Base-by-base conservation (phyloP, 805 yeast genomes). In the Monosporozyma solicola region DNA sequence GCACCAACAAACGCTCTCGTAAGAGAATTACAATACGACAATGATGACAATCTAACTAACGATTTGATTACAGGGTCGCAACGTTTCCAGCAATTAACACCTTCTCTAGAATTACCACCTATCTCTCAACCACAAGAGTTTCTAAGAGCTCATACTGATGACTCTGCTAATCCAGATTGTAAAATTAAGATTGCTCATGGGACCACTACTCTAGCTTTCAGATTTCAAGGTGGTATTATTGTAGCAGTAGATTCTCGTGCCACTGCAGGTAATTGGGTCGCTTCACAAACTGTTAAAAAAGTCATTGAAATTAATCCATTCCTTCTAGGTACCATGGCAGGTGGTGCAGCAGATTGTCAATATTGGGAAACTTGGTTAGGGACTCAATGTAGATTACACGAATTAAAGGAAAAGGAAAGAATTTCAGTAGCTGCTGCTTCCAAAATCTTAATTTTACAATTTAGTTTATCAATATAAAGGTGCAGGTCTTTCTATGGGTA, bases 271-370 rank as follows among this genome's bases (percentile, higher is more conserved):
- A 84, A 86, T 64, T 92, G 97, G 97, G 85, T 94, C 62, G 98
- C 97, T 22, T 90, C 97, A 15, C 97, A 91, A 70, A 90, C 97
- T 2, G 99, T 94, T 58, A 92, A 92, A 72, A 94, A 94, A 72
- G 99, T 94, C 53, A 90, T 94, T 64, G 92, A 92, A 71, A 94
- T 94, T 73, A 94, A 94, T 71, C 97, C 97, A 51, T 86, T 87
- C 69, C 73, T 94, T 58, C 78, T 94, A 62, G 99, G 99, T 59
- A 94, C 99, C 22, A 84, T 94, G 97, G 99, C 99, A 35, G 99
- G 99, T 73, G 98, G 98, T 75, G 99, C 99, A 49, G 98, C 98
- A 33, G 99, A 94, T 73, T 94, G 99, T 77, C 99, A 94, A 71
- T 94, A 78, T 72, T 94, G 99, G 99, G 98, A 94, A 74, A 88